Evolutionary conservation across 2,329 filamentous ascomycete species (phyloP).

Genomic region (Hirsutella minnesotensis): DNA sequence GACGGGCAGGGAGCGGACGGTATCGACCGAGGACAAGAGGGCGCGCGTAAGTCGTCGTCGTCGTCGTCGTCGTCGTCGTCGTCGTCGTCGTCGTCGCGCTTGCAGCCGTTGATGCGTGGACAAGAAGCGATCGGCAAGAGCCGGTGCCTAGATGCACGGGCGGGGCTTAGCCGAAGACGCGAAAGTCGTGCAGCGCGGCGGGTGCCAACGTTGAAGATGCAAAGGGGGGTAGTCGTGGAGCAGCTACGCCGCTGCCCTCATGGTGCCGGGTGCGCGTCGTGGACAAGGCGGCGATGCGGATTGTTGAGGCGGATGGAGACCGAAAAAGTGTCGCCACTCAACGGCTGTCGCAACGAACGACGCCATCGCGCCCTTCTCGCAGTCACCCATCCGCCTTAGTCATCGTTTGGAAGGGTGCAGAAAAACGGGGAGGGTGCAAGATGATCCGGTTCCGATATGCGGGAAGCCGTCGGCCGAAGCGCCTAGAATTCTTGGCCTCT

Average conservation of each 20-base stretch:
- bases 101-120: no score
- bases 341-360: conserved; percentile 1
- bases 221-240: background rate
- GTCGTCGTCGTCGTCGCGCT: no score
- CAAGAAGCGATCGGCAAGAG: no score
- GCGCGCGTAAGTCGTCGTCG: background rate
- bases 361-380: conserved; percentile 1
- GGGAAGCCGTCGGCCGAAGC: background rate
- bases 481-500: background rate
- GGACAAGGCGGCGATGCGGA: background rate
- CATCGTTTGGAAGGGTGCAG: background rate
- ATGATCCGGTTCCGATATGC: conserved; percentile 2
- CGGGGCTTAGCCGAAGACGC: background rate
- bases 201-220: background rate
- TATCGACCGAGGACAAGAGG: background rate
- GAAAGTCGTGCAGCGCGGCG: background rate
- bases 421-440: background rate
- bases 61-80: no score
- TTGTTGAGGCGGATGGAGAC: background rate
- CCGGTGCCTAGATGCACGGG: background rate
- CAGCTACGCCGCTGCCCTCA: conserved; percentile 8
- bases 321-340: background rate
- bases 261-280: conserved; percentile 5
- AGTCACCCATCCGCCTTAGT: conserved; percentile 1
- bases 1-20: background rate